Percentiles rank a stretch among this genome's conserved stretches.
Evolutionary conservation across 1,284 basidiomycete species (phyloP).

Genomic region (Ceratobasidium sp.): DNA sequence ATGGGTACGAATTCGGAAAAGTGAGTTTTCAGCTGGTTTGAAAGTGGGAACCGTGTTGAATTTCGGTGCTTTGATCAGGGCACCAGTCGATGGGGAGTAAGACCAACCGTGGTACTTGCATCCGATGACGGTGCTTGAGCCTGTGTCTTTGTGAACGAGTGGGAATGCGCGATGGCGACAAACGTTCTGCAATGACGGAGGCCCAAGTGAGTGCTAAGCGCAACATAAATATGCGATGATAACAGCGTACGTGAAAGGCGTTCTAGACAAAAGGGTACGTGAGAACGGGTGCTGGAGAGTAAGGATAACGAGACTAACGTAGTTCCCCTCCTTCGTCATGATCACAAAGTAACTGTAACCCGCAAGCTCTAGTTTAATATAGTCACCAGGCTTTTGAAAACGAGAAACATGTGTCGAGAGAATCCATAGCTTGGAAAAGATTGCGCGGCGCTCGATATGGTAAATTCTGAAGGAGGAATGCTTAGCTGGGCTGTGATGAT

Average conservation of each 20-base stretch:
- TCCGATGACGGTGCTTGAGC: slow-evolving; percentile 44
- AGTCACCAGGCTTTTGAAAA: slow-evolving; percentile 46
- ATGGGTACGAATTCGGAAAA: slow-evolving; percentile 47
- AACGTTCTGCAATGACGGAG: slow-evolving; percentile 44
- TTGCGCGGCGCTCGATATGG: slow-evolving; percentile 46
- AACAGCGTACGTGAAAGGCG: slow-evolving; percentile 36
- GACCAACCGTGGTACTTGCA: slow-evolving; percentile 48
- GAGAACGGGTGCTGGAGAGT: background rate
- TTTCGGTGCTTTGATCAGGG: slow-evolving; percentile 46
- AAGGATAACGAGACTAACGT: slow-evolving; percentile 40
- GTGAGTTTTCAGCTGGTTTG: slow-evolving; percentile 45
- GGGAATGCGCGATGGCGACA: slow-evolving; percentile 47
- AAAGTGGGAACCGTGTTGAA: slow-evolving; percentile 46
- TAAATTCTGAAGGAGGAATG: slow-evolving; percentile 31
- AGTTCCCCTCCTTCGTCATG: slow-evolving; percentile 43
- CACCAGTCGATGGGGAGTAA: slow-evolving; percentile 44
- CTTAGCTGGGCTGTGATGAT: too few species aligned
- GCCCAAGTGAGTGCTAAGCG: background rate
- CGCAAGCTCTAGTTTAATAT: slow-evolving; percentile 43
- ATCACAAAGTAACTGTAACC: slow-evolving; percentile 43
- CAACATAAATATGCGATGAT: background rate
- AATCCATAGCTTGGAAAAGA: slow-evolving; percentile 47
- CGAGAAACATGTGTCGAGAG: slow-evolving; percentile 44
- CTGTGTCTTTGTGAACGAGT: slow-evolving; percentile 44
- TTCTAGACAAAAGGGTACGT: slow-evolving; percentile 13